Percentiles rank a stretch among this genome's conserved stretches.
Conservation (phyloP, 148 eudicot species). For the Cornus kousa region DNA sequence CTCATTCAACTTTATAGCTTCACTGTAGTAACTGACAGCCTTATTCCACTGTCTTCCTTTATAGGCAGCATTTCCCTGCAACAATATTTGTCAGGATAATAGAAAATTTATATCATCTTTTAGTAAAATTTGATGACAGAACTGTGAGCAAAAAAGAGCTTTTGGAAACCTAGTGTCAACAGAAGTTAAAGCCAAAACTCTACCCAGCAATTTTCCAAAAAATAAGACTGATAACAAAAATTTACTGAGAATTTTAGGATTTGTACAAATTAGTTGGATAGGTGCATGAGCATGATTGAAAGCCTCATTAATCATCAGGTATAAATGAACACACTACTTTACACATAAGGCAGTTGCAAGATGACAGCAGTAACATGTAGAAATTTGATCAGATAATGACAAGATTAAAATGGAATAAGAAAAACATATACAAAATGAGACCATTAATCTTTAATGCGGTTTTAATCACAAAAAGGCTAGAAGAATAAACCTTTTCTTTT, state of each 20-base stretch:
- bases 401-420: not conserved
- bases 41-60: slow-evolving; percentile 76
- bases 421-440: not conserved
- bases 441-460: not conserved
- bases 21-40: slow-evolving; percentile 72
- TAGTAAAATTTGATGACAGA: not conserved
- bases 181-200: slow-evolving; percentile 1
- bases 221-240: too few relatives aligned
- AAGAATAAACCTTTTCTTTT: slow-evolving; percentile 69
- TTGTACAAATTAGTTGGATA: too few relatives aligned
- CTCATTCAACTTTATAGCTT: slow-evolving; percentile 72
- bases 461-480: slow-evolving; percentile 6
- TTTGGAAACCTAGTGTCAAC: not conserved
- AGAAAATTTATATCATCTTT: not conserved
- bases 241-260: not conserved
- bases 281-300: not conserved
- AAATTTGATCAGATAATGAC: not conserved
- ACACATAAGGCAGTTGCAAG: not conserved
- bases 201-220: too few relatives aligned
- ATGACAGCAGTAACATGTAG: not conserved
- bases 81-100: slow-evolving; percentile 4
- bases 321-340: not conserved
- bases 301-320: not conserved
- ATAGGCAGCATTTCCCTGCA: slow-evolving; percentile 86
- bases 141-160: not conserved